These are phyloP conservation scores for Aspergillus avenaceus DNA, from an alignment of 495 filamentous ascomycete species.

Conservation along the genomic window DNA sequence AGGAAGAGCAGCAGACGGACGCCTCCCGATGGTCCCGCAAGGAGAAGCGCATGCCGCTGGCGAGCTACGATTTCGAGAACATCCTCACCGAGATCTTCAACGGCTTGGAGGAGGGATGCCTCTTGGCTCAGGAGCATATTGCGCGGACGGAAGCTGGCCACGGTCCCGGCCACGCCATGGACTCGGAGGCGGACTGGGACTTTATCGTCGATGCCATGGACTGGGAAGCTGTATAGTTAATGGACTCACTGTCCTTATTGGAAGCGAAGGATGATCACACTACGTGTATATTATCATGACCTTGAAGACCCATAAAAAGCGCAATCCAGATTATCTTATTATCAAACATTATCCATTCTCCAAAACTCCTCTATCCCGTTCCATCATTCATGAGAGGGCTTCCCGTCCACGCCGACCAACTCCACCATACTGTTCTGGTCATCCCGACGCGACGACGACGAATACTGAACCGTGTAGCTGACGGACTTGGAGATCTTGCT, in stretches of 20 bases:
- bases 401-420: constrained; percentile 51
- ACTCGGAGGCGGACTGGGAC: constrained; percentile 45
- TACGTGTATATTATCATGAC: too few species aligned
- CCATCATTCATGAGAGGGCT: background rate
- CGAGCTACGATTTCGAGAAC: constrained; percentile 51
- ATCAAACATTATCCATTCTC: background rate
- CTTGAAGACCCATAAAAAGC: background rate
- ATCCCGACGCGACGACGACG: background rate
- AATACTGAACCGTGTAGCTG: constrained; percentile 11
- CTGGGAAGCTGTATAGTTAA: constrained; percentile 48
- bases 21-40: background rate
- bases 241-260: too few species aligned
- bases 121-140: constrained; percentile 24
- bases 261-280: too few species aligned
- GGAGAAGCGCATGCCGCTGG: constrained; percentile 29
- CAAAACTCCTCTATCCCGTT: background rate
- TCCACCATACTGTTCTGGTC: constrained; percentile 1
- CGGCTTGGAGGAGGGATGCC: constrained; percentile 33
- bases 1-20: constrained; percentile 29
- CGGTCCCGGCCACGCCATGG: background rate
- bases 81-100: constrained; percentile 44
- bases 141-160: constrained; percentile 16
- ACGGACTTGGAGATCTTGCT: constrained; percentile 13
- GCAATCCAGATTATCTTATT: background rate
- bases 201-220: constrained; percentile 67